Percentiles rank a stretch among this genome's conserved stretches.
Conservation (phyloP, 2,329 filamentous ascomycete genomes). For the Talaromyces albobiverticillius region DNA sequence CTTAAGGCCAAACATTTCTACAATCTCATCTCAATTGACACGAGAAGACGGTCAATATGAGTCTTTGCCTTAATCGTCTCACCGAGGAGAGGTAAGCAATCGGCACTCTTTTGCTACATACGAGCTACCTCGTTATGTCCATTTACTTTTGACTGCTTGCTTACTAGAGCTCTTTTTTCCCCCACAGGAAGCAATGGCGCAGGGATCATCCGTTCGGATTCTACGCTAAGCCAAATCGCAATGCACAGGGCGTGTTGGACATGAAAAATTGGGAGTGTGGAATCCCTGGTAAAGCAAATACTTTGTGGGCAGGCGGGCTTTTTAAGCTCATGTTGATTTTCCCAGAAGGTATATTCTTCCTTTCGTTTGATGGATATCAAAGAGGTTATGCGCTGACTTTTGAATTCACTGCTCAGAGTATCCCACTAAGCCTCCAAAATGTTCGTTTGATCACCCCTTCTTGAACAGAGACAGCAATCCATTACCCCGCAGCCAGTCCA, state of each 20-base stretch:
- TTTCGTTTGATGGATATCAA: slow-evolving; percentile 6
- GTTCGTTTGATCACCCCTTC: slow-evolving; percentile 54
- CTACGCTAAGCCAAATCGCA: slow-evolving; percentile 84
- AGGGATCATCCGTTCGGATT: slow-evolving; percentile 97
- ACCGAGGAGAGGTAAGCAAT: slow-evolving; percentile 13
- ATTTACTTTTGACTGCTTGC: not conserved
- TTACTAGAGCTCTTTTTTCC: not conserved
- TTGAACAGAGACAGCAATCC: not conserved
- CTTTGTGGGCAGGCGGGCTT: slow-evolving; percentile 94
- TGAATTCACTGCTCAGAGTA: slow-evolving; percentile 64
- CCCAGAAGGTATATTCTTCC: slow-evolving; percentile 70
- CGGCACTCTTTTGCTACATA: not conserved
- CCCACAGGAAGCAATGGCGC: slow-evolving; percentile 87
- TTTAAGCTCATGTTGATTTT: slow-evolving; percentile 94
- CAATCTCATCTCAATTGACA: not conserved
- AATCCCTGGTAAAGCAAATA: slow-evolving; percentile 93
- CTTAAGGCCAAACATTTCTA: not conserved
- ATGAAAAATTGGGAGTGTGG: slow-evolving; percentile 96
- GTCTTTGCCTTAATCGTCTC: slow-evolving; percentile 14
- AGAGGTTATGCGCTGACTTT: slow-evolving; percentile 15
- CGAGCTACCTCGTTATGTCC: not conserved
- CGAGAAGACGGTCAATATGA: not conserved
- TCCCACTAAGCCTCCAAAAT: slow-evolving; percentile 97
- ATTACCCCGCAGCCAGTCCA: not conserved
- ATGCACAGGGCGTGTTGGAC: slow-evolving; percentile 75